Base-by-base conservation (phyloP, 75 land plant species). In the Picea glauca region DNA sequence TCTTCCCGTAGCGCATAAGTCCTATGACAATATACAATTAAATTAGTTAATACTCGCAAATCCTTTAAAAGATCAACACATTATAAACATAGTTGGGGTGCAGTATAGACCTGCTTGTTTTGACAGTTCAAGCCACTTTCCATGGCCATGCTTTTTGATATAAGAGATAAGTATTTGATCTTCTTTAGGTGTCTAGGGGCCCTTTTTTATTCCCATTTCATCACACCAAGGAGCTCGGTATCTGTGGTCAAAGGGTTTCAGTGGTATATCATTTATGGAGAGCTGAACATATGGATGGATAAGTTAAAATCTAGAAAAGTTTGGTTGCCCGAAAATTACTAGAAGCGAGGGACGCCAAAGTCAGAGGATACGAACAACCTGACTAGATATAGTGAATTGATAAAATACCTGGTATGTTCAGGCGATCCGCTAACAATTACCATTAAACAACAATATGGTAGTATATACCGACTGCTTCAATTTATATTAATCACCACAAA, bases 181-280 rank as follows among this genome's bases (percentile, higher is more conserved):
- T 79, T 88, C 90, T 70, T 83, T 83, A 54, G 85, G 81, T 15
- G 88, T 88, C 90, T 88, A 88, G 59, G 88, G 84, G n/a, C 90
- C 90, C 77, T 78, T 86, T 70, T 88, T 88, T 72, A 88, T 58
- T 38, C 85, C 85, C 87, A 74, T 78, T 82, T 85, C 85, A 54
- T 83, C 83, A 78, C 88, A 88, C 58, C 90, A 88, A 18, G 85
- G 85, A 0, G 2, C 31, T 32, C 9, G 1, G 4, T 40, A 40
- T 13, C 0, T 26, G 12, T 31, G 9, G 2, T 21, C 30, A 26
- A 13, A 2, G 30, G 11, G 13, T 11, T 9, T 2, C 2, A 62
- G 13, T 64, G 2, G 1, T 64, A 26, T 62, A 4, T 5, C 35
- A 9, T 2, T 4, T 1, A 2, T 0, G 12, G 32, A 12, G 12